These are phyloP conservation scores for Acorus calamus DNA, from an alignment of 106 monocot species.

Conservation along the genomic window DNA sequence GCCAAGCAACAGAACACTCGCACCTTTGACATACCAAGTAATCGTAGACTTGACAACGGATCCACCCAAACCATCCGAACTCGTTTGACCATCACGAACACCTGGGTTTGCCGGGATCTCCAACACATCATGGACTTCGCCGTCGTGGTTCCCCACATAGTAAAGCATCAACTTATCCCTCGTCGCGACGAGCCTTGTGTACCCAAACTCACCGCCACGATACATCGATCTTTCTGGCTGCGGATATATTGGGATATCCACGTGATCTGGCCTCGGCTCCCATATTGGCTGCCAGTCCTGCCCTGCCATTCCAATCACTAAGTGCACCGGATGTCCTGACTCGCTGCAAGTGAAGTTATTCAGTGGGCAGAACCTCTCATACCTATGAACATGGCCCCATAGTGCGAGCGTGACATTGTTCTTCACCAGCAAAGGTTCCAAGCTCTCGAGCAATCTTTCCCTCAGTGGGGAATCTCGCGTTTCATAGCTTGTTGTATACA, in stretches of 20 bases:
- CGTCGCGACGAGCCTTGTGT: constrained; percentile 78
- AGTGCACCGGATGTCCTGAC: constrained; percentile 47
- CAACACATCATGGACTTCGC: constrained; percentile 60
- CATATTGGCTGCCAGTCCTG: constrained; percentile 90
- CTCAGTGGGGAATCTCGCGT: constrained; percentile 50
- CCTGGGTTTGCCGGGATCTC: constrained; percentile 46
- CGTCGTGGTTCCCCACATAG: constrained; percentile 92
- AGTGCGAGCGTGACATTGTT: constrained; percentile 89
- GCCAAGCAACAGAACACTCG: constrained; percentile 37
- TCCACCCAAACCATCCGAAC: neutral
- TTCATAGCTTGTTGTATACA: constrained; percentile 92
- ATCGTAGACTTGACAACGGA: constrained; percentile 4
- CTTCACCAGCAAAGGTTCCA: constrained; percentile 72
- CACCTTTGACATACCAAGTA: constrained; percentile 26
- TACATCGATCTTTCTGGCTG: constrained; percentile 74
- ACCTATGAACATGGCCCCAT: constrained; percentile 98
- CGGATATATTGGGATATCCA: constrained; percentile 58
- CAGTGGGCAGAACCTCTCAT: constrained; percentile 90
- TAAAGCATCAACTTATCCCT: constrained; percentile 64
- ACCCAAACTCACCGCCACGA: constrained; percentile 86
- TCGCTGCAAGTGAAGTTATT: constrained; percentile 55
- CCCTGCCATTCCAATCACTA: constrained; percentile 94
- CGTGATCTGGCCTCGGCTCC: constrained; percentile 65
- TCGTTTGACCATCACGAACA: neutral
- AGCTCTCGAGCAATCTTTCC: constrained; percentile 48